These are phyloP conservation scores for Backusella tuberculispora DNA, from an alignment of 192 early-diverging fungal species.

Conservation along the genomic window DNA sequence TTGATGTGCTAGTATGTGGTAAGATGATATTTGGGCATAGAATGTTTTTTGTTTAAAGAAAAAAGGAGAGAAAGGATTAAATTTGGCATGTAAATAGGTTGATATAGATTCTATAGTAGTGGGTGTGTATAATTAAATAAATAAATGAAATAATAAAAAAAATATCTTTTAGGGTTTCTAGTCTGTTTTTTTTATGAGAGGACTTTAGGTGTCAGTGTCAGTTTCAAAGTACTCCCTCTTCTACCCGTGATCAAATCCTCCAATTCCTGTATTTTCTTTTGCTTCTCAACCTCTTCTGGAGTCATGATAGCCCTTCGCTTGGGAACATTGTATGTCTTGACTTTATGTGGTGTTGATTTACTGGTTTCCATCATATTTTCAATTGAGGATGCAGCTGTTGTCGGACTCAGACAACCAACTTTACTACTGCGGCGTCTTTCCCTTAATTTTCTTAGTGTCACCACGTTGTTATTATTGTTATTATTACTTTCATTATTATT, in stretches of 20 bases:
- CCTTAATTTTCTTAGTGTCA: conserved; percentile 15
- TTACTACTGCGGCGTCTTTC: conserved; percentile 22
- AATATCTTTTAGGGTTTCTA: no score
- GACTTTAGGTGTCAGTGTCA: conserved; percentile 39
- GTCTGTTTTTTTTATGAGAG: conserved; percentile 10
- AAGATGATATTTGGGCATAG: no score
- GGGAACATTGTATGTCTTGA: conserved; percentile 35
- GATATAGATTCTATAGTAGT: no score
- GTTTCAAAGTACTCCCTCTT: conserved; percentile 38
- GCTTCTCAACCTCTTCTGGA: conserved; percentile 22
- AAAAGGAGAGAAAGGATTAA: no score
- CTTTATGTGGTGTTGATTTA: conserved; percentile 31
- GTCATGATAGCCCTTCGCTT: neutral
- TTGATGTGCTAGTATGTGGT: no score
- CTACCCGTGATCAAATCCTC: conserved; percentile 41
- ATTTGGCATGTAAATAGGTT: no score
- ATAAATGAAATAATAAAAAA: no score
- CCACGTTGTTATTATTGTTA: neutral
- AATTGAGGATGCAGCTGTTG: conserved; percentile 3
- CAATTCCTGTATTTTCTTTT: conserved; percentile 21
- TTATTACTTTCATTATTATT: neutral
- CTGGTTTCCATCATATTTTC: conserved; percentile 15
- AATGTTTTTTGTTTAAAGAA: no score
- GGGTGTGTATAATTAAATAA: no score
- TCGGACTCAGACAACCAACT: neutral